Evolutionary conservation across 148 eudicot genomes (phyloP), one percentile per base, ranked within the genome.

Genomic region (Spergularia marina): DNA sequence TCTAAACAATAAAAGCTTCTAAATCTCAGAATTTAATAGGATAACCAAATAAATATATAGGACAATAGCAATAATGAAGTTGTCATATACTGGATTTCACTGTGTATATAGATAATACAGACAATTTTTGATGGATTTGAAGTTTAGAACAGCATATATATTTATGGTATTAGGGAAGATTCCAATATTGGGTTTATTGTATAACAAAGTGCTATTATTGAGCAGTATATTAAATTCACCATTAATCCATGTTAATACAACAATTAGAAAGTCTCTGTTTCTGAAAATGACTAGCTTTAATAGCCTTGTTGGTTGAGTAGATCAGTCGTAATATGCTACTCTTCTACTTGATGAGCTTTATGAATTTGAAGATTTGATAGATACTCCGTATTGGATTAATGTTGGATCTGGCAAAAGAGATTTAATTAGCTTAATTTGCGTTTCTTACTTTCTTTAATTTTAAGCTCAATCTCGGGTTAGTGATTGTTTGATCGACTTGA

Each of bases 21-120:
- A 70, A 70, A 44, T 52, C 34, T 21, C 40, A 54, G 13, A 39
- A n/a, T 39, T 39, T 67, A 79, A 58, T 78, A 73, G 54, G 51
- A 66, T 66, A 79, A 34, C 73, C 74, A 68, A 67, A 75, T 79
- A 75, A 74, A 84, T 74, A 72, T 44, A 74, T 84, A 84, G 74
- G 84, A 86, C 84, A 89, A 85, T 65, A 44, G 60, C 84, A 85
- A 85, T 86, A 83, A 86, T 83, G 81, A 70, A 81, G 81, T 72
- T 84, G 87, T 80, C 78, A 67, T 70, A 68, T 71, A 64, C 61
- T 73, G 69, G 55, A 85, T 66, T 77, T 78, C 75, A 79, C 82
- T 75, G 71, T 70, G 75, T 70, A 74, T 69, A 40, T 10, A 25
- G 73, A 79, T 75, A 75, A 82, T 78, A 77, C 68, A 10, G 84